Conservation (phyloP, 192 early-diverging fungal species). For the Neocallimastix lanati region DNA sequence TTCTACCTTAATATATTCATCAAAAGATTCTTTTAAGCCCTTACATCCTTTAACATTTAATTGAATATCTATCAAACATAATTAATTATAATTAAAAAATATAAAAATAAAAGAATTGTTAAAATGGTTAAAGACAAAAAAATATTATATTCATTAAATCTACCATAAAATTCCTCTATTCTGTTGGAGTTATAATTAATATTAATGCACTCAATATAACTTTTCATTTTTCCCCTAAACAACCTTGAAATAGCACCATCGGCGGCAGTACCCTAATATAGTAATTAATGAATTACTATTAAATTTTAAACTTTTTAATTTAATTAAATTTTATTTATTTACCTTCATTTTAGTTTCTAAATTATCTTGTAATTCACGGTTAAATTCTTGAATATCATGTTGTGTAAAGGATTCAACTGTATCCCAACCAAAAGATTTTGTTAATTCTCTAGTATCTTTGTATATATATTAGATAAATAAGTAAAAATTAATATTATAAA, state of each 20-base stretch:
- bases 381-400: constrained; percentile 99
- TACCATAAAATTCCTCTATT: constrained; percentile 84
- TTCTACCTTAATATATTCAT: constrained; percentile 75
- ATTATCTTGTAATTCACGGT: constrained; percentile 89
- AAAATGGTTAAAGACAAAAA: too few species aligned
- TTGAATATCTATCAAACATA: constrained; percentile 59
- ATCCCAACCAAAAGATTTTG: constrained; percentile 97
- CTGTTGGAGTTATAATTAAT: constrained; percentile 89
- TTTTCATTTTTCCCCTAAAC: constrained; percentile 97
- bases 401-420: constrained; percentile 85
- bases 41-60: constrained; percentile 91
- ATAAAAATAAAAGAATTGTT: too few species aligned
- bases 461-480: too few species aligned
- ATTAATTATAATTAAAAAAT: background rate
- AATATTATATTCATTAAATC: too few species aligned
- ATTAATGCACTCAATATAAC: constrained; percentile 86
- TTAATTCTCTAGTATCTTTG: constrained; percentile 74
- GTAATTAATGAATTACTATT: background rate
- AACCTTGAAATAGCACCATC: constrained; percentile 79
- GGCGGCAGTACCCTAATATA: constrained; percentile 51
- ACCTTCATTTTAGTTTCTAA: constrained; percentile 98
- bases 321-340: background rate
- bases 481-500: too few species aligned
- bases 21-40: constrained; percentile 72
- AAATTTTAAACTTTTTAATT: background rate